Conservation (phyloP, 305 asterid genomes). For the Solanum hybrid region DNA sequence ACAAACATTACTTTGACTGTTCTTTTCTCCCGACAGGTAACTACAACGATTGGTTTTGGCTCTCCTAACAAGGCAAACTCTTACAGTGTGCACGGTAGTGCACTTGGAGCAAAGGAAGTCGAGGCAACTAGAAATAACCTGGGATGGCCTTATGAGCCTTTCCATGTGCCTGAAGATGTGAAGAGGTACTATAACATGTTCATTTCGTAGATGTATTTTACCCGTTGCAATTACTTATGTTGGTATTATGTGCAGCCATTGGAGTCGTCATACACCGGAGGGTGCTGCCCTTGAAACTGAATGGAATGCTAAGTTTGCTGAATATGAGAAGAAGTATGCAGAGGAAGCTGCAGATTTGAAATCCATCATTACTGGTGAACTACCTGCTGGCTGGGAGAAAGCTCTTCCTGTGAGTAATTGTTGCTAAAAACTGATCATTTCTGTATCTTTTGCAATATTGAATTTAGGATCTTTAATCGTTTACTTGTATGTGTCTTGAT, state of each 20-base stretch:
- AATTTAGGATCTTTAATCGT: background rate
- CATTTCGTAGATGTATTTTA: background rate
- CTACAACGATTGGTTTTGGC: conserved; percentile 91
- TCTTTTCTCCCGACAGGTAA: conserved; percentile 38
- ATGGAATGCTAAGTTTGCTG: conserved; percentile 83
- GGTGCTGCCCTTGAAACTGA: conserved; percentile 80
- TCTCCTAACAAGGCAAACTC: conserved; percentile 96
- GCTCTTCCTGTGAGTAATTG: conserved; percentile 82
- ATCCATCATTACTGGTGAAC: conserved; percentile 54
- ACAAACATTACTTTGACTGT: conserved; percentile 1
- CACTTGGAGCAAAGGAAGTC: conserved; percentile 92
- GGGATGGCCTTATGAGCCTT: conserved; percentile 93
- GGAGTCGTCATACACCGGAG: conserved; percentile 65
- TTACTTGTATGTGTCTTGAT: background rate
- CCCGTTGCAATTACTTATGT: background rate
- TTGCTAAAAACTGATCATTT: background rate
- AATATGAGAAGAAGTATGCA: conserved; percentile 76
- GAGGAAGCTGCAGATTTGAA: conserved; percentile 84
- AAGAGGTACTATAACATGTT: conserved; percentile 42
- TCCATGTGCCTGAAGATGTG: conserved; percentile 98
- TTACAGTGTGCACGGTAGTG: conserved; percentile 93
- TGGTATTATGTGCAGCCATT: conserved; percentile 38
- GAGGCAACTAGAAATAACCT: conserved; percentile 92
- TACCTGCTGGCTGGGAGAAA: conserved; percentile 94
- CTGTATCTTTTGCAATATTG: background rate